A percentile compares a stretch with the other conserved stretches of the same genome.
Conservation (phyloP, 208 protist genomes). For the Trypanosoma boissoni region DNA sequence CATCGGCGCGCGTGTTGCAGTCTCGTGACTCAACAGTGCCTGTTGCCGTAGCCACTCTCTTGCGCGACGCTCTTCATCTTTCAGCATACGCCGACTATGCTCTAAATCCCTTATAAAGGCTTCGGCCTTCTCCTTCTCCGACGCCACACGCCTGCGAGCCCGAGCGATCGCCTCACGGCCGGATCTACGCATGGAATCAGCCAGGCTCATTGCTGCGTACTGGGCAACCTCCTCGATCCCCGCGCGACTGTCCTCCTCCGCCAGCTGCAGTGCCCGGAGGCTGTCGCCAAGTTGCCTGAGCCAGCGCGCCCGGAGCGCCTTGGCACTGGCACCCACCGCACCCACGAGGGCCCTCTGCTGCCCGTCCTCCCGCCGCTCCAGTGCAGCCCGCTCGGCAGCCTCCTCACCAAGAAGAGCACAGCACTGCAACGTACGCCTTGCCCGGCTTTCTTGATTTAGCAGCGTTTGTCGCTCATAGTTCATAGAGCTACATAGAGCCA, state of each 20-base stretch:
- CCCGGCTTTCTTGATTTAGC: too few species aligned
- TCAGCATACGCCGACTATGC: not conserved
- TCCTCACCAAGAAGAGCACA: not conserved
- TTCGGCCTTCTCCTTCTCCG: not conserved
- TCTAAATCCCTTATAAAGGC: not conserved
- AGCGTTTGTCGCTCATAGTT: too few species aligned
- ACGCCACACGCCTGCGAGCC: not conserved
- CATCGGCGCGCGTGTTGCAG: too few species aligned
- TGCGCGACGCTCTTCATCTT: constrained; percentile 4
- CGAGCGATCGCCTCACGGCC: not conserved
- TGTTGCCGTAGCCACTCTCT: too few species aligned
- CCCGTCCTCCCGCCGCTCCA: not conserved
- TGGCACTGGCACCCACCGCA: not conserved
- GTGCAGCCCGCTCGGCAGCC: not conserved
- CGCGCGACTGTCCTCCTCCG: not conserved
- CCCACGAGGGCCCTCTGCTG: not conserved
- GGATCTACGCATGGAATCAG: not conserved
- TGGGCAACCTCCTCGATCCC: constrained; percentile 3
- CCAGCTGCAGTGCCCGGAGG: not conserved
- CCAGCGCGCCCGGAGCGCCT: not conserved
- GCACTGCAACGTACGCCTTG: not conserved
- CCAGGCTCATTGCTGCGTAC: not conserved
- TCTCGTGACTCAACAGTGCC: too few species aligned
- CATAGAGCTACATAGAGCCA: too few species aligned
- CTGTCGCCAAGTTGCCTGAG: not conserved